A percentile compares a stretch with the other conserved stretches of the same genome.
Evolutionary conservation across 495 filamentous ascomycete genomes (phyloP).

Genomic region (Xylaria curta): DNA sequence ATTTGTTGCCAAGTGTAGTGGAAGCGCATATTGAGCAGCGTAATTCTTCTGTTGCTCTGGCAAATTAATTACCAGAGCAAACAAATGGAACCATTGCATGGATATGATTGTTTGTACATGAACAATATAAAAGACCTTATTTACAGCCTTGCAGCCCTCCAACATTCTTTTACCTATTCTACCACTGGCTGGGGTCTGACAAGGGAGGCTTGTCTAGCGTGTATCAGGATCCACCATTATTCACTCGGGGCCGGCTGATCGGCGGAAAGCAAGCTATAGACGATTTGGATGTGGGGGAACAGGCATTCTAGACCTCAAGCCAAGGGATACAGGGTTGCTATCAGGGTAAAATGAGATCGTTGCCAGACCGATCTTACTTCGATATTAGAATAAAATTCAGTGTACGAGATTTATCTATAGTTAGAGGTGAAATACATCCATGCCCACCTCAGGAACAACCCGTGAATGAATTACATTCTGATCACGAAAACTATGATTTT

Average conservation of each 20-base stretch:
- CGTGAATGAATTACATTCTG: too few species aligned
- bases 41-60: too few species aligned
- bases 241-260: constrained; percentile 20
- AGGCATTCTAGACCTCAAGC: constrained; percentile 23
- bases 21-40: too few species aligned
- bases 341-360: not conserved
- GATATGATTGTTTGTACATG: not conserved
- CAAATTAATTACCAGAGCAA: not conserved
- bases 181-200: too few species aligned
- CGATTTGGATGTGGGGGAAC: constrained; percentile 3
- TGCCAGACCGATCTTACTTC: not conserved
- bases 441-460: too few species aligned
- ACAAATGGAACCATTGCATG: not conserved
- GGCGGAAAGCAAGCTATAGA: not conserved
- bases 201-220: too few species aligned
- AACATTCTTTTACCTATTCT: too few species aligned
- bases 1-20: too few species aligned
- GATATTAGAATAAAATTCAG: constrained; percentile 2
- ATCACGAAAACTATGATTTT: not conserved
- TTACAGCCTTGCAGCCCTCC: too few species aligned
- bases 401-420: not conserved
- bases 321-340: not conserved
- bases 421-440: too few species aligned
- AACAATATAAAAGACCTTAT: not conserved
- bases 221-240: too few species aligned